Evolutionary conservation across 805 yeast genomes (phyloP).

Genomic region (Barnettozyma wickerhamii): DNA sequence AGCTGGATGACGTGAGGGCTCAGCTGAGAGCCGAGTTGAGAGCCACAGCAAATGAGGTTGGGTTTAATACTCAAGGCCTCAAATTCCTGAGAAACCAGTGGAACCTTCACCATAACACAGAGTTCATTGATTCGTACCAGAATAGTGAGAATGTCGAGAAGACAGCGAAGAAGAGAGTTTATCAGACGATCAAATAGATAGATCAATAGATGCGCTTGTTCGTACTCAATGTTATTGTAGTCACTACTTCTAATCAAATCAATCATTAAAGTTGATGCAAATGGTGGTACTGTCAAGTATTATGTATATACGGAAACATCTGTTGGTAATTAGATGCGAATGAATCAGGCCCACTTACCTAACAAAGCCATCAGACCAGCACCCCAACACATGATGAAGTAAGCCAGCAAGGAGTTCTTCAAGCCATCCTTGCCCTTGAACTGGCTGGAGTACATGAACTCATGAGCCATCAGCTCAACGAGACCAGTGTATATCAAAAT

Average conservation of each 20-base stretch:
- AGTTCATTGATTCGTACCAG: conserved; percentile 66
- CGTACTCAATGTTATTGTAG: not conserved
- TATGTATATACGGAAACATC: not conserved
- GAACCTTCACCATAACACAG: conserved; percentile 69
- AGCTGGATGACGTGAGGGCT: conserved; percentile 57
- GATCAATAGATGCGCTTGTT: not conserved
- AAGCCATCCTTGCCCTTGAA: conserved; percentile 58
- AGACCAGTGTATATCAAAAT: conserved; percentile 72
- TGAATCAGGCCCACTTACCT: conserved; percentile 63
- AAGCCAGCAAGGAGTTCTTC: conserved; percentile 48
- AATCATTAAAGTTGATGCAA: too few relatives aligned
- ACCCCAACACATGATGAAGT: conserved; percentile 51
- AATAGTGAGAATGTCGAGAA: conserved; percentile 49
- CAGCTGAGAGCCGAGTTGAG: conserved; percentile 56
- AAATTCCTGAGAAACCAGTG: conserved; percentile 71
- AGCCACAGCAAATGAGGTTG: conserved; percentile 55
- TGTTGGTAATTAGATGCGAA: not conserved
- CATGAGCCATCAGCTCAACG: conserved; percentile 78
- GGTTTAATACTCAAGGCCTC: conserved; percentile 82
- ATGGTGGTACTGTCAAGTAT: too few relatives aligned
- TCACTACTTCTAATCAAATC: too few relatives aligned
- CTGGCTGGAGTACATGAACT: conserved; percentile 57
- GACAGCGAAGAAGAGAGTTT: conserved; percentile 67
- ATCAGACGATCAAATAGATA: conserved; percentile 38
- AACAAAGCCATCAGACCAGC: conserved; percentile 76